A percentile compares a stretch with the other conserved stretches of the same genome.
Conservation (phyloP, 1,284 basidiomycete species). For the Fomitopsis betulina region DNA sequence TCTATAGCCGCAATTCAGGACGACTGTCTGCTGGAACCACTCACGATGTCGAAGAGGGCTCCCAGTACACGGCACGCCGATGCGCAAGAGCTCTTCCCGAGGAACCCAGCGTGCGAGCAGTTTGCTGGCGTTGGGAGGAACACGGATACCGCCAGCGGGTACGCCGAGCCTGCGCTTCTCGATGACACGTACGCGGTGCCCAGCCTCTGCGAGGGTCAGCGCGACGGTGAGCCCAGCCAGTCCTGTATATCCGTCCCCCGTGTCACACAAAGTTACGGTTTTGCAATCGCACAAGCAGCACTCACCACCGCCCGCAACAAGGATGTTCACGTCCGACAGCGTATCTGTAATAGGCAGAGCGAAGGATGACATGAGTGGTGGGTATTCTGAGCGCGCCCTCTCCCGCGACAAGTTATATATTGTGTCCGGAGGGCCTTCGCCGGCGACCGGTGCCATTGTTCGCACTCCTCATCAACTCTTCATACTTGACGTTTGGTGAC, state of each 20-base stretch:
- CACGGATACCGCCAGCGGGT: constrained; percentile 37
- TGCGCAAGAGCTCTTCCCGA: constrained; percentile 30
- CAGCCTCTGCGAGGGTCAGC: constrained; percentile 40
- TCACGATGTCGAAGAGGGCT: constrained; percentile 27
- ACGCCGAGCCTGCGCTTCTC: constrained; percentile 34
- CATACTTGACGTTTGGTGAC: too few relatives aligned
- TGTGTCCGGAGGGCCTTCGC: too few relatives aligned
- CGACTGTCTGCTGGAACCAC: constrained; percentile 2
- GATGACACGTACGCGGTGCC: constrained; percentile 48
- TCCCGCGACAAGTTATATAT: too few relatives aligned
- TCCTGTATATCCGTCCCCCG: constrained; percentile 12
- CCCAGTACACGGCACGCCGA: constrained; percentile 26
- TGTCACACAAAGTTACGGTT: neutral
- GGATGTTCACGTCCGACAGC: constrained; percentile 14
- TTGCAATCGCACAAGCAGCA: neutral
- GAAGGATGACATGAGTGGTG: constrained; percentile 12
- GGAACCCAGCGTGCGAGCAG: constrained; percentile 50
- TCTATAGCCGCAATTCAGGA: too few relatives aligned
- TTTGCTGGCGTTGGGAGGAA: constrained; percentile 50
- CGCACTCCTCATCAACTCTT: too few relatives aligned
- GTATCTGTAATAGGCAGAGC: constrained; percentile 4
- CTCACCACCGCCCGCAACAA: constrained; percentile 22
- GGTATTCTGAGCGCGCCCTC: neutral
- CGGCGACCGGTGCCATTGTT: too few relatives aligned
- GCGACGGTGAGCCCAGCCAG: constrained; percentile 46